Conservation (phyloP, 192 early-diverging fungal genomes). For the Coemansia sp. region DNA sequence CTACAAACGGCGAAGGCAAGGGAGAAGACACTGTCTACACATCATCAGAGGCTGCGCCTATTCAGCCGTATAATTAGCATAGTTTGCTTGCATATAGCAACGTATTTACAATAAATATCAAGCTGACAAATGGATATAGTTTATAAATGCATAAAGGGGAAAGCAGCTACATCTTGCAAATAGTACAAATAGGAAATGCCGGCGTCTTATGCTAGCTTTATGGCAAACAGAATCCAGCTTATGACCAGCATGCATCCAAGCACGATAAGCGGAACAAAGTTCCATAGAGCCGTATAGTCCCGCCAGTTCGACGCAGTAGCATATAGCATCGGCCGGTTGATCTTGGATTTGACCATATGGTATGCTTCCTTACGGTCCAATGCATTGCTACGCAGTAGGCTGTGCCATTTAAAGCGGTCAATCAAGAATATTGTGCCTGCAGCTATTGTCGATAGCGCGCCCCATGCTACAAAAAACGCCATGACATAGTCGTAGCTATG, state of each 20-base stretch:
- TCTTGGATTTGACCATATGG: conserved; percentile 34
- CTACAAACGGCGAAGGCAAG: neutral
- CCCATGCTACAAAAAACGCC: conserved; percentile 53
- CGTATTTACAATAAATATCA: too few relatives aligned
- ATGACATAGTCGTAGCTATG: conserved; percentile 54
- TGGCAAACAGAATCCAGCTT: conserved; percentile 51
- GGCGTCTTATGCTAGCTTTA: conserved; percentile 32
- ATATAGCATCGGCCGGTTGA: conserved; percentile 33
- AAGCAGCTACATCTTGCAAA: neutral
- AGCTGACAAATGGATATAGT: too few relatives aligned
- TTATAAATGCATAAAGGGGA: too few relatives aligned
- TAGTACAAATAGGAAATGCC: neutral
- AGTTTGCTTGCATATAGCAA: too few relatives aligned
- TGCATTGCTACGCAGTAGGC: conserved; percentile 34
- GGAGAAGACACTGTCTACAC: neutral
- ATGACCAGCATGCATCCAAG: conserved; percentile 25
- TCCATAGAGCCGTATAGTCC: conserved; percentile 33
- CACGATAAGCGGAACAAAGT: conserved; percentile 35
- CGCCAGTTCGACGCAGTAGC: conserved; percentile 44
- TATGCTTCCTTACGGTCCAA: conserved; percentile 19
- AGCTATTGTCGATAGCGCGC: conserved; percentile 34
- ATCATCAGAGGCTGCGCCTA: too few relatives aligned
- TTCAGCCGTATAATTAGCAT: too few relatives aligned
- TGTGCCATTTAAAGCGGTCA: conserved; percentile 36
- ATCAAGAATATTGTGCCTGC: conserved; percentile 36